These are phyloP conservation scores for Blastomyces parvus DNA, from an alignment of 2,329 filamentous ascomycete genomes.

Conservation along the genomic window DNA sequence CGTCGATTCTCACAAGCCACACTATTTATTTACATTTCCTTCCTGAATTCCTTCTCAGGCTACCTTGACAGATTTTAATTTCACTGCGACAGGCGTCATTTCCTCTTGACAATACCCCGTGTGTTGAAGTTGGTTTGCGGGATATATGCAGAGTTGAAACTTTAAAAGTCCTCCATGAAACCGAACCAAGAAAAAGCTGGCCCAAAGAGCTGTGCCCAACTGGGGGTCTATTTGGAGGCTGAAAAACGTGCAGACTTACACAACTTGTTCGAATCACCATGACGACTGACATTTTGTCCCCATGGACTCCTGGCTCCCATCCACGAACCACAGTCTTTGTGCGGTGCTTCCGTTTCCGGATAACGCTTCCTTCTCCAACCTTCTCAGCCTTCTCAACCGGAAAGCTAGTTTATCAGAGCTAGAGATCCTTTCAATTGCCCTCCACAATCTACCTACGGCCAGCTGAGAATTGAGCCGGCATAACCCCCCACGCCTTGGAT, in stretches of 20 bases:
- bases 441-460: not conserved
- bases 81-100: not conserved
- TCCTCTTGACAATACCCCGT: not conserved
- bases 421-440: not conserved
- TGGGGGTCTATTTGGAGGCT: not conserved
- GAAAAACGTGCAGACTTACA: not conserved
- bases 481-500: not conserved
- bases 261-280: not conserved
- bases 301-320: not conserved
- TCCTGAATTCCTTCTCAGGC: not conserved
- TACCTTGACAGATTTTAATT: not conserved
- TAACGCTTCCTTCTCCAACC: not conserved
- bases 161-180: not conserved
- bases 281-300: not conserved
- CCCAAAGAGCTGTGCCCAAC: not conserved
- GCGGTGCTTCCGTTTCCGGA: not conserved
- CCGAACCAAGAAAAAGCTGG: not conserved
- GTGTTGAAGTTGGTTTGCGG: not conserved
- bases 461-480: not conserved
- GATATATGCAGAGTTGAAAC: not conserved
- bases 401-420: not conserved
- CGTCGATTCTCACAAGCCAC: not conserved
- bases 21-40: not conserved
- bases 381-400: not conserved
- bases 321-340: not conserved